Base-by-base conservation (phyloP, 2,329 filamentous ascomycete species). In the Fusarium torreyae region DNA sequence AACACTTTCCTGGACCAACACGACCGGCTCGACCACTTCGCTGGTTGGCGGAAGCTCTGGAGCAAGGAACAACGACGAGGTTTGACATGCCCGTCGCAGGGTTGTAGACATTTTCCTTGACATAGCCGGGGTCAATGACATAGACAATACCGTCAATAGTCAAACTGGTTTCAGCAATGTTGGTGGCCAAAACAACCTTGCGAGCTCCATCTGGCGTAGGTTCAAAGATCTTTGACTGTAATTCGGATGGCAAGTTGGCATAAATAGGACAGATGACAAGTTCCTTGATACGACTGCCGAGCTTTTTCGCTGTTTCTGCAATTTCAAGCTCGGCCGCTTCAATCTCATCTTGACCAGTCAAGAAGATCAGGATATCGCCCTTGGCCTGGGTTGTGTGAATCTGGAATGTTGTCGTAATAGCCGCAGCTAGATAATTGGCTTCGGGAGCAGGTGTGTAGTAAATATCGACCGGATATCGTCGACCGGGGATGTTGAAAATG, bases 121-220 rank as follows among this genome's bases (percentile, higher is more conserved):
- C 94, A 69, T 97, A 97, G 1, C 96, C 96, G 0, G 93, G 93
- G 73, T 99, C 96, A 63, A 98, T 97, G 36, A 98, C 96, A 77
- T 97, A 98, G 10, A 95, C 92, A 63, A 98, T 97, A 17, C 94
- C 95, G 77, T 98, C 94, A 60, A 99, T 97, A 0, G 96, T 99
- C 75, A 99, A 82, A 83, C 90, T 94, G 0, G 96, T 99, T 79
- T 99, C 96, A 4, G 96, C 96, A 78, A 99, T 98, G 77, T 99
- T 99, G 4, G 96, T 98, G 0, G 95, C 94, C 38, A 98, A 82
- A 0, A 99, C 94, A 0, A 98, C 94, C 77, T 98, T 99, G 28
- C 96, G 88, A 0, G 92, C 91, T 18, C 91, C 91, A 0, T 91
- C 88, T 0, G 96, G 95, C 1, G 95, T 97, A 0, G 94, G 94